These are phyloP conservation scores for Russula abietina DNA, from an alignment of 768 basidiomycete genomes.

Conservation along the genomic window DNA sequence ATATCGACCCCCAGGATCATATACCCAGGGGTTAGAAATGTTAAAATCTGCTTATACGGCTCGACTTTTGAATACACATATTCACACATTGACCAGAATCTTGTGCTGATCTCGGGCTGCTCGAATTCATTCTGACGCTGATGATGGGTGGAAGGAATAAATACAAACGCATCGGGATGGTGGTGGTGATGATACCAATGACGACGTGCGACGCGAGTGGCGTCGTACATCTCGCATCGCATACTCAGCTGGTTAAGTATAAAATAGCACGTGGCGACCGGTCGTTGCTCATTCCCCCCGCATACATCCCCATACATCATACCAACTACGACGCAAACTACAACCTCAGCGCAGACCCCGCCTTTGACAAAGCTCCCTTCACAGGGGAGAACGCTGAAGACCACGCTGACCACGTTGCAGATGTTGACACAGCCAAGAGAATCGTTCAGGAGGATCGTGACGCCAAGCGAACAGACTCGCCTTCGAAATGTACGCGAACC, in stretches of 20 bases:
- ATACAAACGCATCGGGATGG: not conserved
- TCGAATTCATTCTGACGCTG: not conserved
- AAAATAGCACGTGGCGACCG: not conserved
- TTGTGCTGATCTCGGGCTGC: not conserved
- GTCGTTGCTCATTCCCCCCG: not conserved
- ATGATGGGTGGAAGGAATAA: not conserved
- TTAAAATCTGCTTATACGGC: not conserved
- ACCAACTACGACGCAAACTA: constrained; percentile 13
- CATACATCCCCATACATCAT: not conserved
- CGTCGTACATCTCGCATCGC: not conserved
- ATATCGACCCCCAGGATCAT: constrained; percentile 22
- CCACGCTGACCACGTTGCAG: too few species aligned
- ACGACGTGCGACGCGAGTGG: not conserved
- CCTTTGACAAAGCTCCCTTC: constrained; percentile 9
- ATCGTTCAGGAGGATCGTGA: constrained; percentile 13
- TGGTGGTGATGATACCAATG: not conserved
- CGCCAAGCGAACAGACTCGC: not conserved
- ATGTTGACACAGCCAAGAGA: not conserved
- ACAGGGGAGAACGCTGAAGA: constrained; percentile 1
- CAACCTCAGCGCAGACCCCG: constrained; percentile 10
- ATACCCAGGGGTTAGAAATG: constrained; percentile 17
- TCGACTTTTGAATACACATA: not conserved
- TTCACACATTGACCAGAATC: not conserved
- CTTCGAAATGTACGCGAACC: constrained; percentile 5
- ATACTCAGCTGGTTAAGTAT: not conserved